phyloP scores from a whole-genome alignment of 148 eudicot genomes.

The Cornus kousa region DNA sequence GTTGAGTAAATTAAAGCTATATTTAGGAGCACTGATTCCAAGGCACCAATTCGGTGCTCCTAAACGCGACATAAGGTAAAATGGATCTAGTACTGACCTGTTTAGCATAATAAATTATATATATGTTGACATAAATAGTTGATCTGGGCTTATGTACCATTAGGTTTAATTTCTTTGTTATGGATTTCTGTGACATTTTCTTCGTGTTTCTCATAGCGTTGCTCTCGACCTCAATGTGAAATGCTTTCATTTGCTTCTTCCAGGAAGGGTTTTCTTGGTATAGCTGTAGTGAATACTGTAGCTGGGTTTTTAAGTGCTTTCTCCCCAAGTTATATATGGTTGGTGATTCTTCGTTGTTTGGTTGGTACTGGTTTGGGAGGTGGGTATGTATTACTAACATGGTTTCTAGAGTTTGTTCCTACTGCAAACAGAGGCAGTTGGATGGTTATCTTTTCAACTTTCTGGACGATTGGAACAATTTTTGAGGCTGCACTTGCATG shows the following conservation, averaged over 20 bases:
- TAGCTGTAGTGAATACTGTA: constrained; percentile 15
- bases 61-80: background rate
- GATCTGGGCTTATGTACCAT: background rate
- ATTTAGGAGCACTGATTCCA: no score
- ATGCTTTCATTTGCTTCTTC: background rate
- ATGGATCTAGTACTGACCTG: background rate
- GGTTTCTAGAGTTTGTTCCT: constrained; percentile 33
- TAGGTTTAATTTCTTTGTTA: background rate
- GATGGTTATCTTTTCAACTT: constrained; percentile 23
- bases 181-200: background rate
- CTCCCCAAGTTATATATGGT: constrained; percentile 26
- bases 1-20: no score
- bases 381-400: constrained; percentile 15
- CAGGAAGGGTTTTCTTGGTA: constrained; percentile 32
- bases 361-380: constrained; percentile 38
- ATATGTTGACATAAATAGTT: background rate
- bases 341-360: constrained; percentile 31
- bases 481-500: constrained; percentile 35
- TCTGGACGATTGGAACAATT: constrained; percentile 28
- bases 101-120: background rate
- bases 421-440: constrained; percentile 24
- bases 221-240: background rate
- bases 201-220: background rate
- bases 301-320: constrained; percentile 31
- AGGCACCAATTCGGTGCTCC: no score